Conservation (phyloP, 2,329 filamentous ascomycete genomes). For the Metarhizium anisopliae region DNA sequence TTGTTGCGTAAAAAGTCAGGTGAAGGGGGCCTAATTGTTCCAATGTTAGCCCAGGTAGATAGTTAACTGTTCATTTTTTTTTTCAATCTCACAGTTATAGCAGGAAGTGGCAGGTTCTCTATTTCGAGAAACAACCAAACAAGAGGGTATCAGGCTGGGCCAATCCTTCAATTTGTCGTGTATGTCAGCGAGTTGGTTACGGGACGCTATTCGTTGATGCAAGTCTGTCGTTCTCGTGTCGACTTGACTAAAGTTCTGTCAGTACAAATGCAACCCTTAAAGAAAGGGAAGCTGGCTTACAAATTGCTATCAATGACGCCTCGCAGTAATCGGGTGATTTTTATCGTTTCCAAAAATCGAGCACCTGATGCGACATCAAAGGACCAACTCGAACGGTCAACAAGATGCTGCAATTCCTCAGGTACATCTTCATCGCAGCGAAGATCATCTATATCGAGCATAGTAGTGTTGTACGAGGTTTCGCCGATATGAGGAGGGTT, state of each 20-base stretch:
- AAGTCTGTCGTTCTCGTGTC: conserved; percentile 9
- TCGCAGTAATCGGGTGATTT: conserved; percentile 21
- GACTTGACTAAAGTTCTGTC: conserved; percentile 15
- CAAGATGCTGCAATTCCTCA: conserved; percentile 22
- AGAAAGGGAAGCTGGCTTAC: conserved; percentile 13
- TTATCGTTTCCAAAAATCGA: conserved; percentile 27
- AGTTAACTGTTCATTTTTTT: neutral
- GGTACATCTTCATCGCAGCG: conserved; percentile 32
- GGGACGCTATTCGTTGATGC: conserved; percentile 11
- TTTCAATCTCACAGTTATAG: conserved; percentile 15
- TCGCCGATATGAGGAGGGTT: conserved; percentile 35
- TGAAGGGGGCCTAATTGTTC: conserved; percentile 26
- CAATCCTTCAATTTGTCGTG: conserved; percentile 24
- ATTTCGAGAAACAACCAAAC: conserved; percentile 17
- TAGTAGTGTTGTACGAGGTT: conserved; percentile 30
- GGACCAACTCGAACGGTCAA: conserved; percentile 21
- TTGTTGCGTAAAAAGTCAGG: conserved; percentile 31
- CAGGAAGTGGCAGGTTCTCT: conserved; percentile 7
- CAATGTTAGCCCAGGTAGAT: neutral
- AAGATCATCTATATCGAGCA: conserved; percentile 31
- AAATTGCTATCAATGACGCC: conserved; percentile 24
- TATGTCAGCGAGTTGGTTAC: conserved; percentile 15
- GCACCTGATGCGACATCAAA: conserved; percentile 27
- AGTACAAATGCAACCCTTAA: neutral
- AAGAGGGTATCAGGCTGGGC: conserved; percentile 26